Percentiles rank a stretch among this genome's conserved stretches.
phyloP scores from a whole-genome alignment of 176 grass and related monocot genomes.

The Zizania latifolia region DNA sequence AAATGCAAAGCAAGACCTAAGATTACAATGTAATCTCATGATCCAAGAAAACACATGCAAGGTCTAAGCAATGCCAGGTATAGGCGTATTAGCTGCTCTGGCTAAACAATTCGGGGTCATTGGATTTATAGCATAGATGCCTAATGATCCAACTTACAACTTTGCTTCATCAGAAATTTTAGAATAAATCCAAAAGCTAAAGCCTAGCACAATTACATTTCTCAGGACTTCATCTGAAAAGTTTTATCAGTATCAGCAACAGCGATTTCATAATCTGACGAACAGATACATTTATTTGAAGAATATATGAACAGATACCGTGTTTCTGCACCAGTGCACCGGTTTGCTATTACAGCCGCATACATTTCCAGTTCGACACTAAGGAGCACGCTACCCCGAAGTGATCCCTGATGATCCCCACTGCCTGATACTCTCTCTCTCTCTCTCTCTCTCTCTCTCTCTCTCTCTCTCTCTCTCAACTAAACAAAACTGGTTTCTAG shows the following conservation, averaged over 20 bases:
- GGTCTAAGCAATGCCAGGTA: background rate
- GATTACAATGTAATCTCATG: background rate
- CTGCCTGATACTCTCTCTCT: too few species aligned
- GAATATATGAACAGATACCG: background rate
- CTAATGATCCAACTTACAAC: background rate
- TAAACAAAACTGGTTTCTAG: slow-evolving; percentile 7
- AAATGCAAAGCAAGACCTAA: background rate
- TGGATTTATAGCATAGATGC: background rate
- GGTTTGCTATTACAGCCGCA: background rate
- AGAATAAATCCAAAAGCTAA: background rate
- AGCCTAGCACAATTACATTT: background rate
- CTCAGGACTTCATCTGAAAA: background rate
- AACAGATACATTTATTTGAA: background rate
- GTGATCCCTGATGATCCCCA: background rate
- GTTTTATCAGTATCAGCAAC: background rate
- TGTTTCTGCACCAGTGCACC: background rate
- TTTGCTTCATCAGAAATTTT: slow-evolving; percentile 11
- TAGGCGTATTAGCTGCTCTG: background rate
- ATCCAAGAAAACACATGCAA: background rate
- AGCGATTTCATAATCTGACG: background rate
- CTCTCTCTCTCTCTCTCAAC: background rate
- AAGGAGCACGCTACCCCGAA: background rate
- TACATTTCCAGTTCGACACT: background rate
- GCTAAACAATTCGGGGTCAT: background rate
- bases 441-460: too few species aligned